phyloP scores from a whole-genome alignment of 208 protist genomes.

The Dictyostelium gargantuum region DNA sequence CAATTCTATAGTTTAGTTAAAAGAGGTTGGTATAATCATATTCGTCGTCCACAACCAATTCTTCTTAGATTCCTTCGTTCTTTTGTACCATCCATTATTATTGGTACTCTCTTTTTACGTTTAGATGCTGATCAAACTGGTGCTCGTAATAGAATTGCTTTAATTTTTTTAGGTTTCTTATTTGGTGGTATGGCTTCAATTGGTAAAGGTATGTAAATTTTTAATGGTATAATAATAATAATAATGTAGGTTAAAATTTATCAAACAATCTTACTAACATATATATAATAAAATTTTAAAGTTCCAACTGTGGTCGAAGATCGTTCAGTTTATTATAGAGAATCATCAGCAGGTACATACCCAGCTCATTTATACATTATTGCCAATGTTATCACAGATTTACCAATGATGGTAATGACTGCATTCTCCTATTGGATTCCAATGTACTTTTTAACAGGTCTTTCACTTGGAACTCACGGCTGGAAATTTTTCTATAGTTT shows the following conservation, averaged over 20 bases:
- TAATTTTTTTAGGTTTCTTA: slow-evolving; percentile 29
- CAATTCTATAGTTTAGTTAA: background rate
- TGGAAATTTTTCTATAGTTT: slow-evolving; percentile 58
- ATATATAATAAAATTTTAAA: too few species aligned
- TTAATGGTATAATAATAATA: too few species aligned
- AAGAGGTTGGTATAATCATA: slow-evolving; percentile 46
- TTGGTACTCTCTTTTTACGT: slow-evolving; percentile 54
- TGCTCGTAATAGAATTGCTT: slow-evolving; percentile 24
- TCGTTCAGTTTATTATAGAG: slow-evolving; percentile 56
- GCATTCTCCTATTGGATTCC: slow-evolving; percentile 35
- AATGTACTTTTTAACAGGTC: slow-evolving; percentile 37
- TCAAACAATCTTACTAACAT: too few species aligned
- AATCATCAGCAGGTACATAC: slow-evolving; percentile 22
- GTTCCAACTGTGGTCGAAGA: slow-evolving; percentile 22
- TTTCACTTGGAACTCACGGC: background rate
- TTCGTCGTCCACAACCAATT: slow-evolving; percentile 28
- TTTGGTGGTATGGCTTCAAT: slow-evolving; percentile 50
- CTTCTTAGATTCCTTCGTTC: slow-evolving; percentile 35
- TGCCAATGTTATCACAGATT: background rate
- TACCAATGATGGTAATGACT: slow-evolving; percentile 39
- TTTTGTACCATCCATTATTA: slow-evolving; percentile 14
- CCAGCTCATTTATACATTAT: slow-evolving; percentile 1
- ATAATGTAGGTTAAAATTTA: too few species aligned
- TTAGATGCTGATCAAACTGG: slow-evolving; percentile 11
- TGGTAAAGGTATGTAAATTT: too few species aligned